These are phyloP conservation scores for Colletotrichum chrysophilum DNA, from an alignment of 2,329 filamentous ascomycete species.

Conservation along the genomic window DNA sequence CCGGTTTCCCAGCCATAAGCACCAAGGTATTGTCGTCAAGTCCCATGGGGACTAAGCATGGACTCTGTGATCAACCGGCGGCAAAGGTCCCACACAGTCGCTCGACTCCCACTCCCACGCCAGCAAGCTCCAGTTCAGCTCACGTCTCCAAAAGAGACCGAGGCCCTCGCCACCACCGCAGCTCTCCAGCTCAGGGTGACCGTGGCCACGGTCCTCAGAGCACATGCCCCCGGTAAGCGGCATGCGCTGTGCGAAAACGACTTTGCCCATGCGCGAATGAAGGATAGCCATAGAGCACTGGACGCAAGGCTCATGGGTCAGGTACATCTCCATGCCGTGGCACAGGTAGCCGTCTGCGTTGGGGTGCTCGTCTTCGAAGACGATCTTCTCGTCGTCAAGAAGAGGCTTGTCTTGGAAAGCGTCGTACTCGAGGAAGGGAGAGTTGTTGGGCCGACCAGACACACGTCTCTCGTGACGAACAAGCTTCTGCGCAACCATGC, in stretches of 20 bases:
- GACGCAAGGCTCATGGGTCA: constrained; percentile 94
- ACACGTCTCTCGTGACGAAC: constrained; percentile 58
- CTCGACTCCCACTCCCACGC: constrained; percentile 76
- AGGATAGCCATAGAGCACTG: constrained; percentile 98
- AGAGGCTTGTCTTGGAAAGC: constrained; percentile 74
- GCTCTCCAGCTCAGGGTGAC: constrained; percentile 39
- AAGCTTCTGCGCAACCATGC: constrained; percentile 77
- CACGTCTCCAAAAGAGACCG: constrained; percentile 73
- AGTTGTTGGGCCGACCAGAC: constrained; percentile 35
- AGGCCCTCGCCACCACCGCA: constrained; percentile 63
- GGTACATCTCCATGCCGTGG: constrained; percentile 89
- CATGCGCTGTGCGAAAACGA: constrained; percentile 83
- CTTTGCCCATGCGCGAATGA: constrained; percentile 88
- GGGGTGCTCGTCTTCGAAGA: constrained; percentile 69
- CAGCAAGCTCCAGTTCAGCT: constrained; percentile 86
- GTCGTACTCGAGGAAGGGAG: constrained; percentile 57
- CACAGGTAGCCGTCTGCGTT: constrained; percentile 87
- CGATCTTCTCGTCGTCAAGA: constrained; percentile 66
- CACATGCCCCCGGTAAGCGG: constrained; percentile 81
- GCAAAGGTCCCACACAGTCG: constrained; percentile 38
- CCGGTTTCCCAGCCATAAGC: constrained; percentile 13
- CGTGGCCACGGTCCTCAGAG: constrained; percentile 70
- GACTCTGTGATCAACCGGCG: constrained; percentile 49
- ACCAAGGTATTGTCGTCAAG: constrained; percentile 24
- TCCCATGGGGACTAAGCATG: constrained; percentile 43